Evolutionary conservation across 306 rosid genomes (phyloP).

Genomic region (Senna siamea): DNA sequence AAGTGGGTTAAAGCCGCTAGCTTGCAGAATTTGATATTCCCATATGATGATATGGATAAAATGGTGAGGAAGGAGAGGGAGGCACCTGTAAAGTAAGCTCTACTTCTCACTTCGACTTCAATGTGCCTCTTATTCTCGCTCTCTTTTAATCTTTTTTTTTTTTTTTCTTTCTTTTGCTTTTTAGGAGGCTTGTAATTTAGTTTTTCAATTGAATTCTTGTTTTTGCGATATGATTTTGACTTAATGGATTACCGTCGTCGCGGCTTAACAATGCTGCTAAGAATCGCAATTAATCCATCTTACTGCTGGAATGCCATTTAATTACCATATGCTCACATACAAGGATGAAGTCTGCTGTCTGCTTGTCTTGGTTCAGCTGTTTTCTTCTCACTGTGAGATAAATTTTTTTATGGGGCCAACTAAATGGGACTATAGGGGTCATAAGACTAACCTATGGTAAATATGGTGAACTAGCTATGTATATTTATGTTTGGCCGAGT

Average conservation of each 20-base stretch:
- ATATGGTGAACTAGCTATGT: no score
- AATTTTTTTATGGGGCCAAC: no score
- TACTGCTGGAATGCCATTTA: background rate
- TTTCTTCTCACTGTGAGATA: no score
- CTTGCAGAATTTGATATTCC: slow-evolving; percentile 90
- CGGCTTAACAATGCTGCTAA: no score
- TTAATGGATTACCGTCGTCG: no score
- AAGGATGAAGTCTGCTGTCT: background rate
- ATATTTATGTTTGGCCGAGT: no score
- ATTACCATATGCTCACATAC: background rate
- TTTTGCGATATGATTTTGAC: background rate
- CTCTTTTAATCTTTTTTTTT: background rate
- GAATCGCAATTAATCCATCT: background rate
- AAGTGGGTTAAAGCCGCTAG: slow-evolving; percentile 91
- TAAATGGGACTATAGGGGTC: no score
- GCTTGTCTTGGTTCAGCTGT: background rate
- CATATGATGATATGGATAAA: slow-evolving; percentile 81
- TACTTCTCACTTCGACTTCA: background rate
- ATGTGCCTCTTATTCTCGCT: background rate
- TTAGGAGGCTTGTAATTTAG: background rate
- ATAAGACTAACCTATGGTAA: no score
- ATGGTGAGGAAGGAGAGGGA: slow-evolving; percentile 80
- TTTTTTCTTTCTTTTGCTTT: background rate
- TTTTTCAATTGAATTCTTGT: background rate
- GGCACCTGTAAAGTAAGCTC: slow-evolving; percentile 83